Percentiles rank a stretch among this genome's conserved stretches.
Evolutionary conservation across 169 alveolate species (phyloP).

Genomic region (Perkinsus olseni): DNA sequence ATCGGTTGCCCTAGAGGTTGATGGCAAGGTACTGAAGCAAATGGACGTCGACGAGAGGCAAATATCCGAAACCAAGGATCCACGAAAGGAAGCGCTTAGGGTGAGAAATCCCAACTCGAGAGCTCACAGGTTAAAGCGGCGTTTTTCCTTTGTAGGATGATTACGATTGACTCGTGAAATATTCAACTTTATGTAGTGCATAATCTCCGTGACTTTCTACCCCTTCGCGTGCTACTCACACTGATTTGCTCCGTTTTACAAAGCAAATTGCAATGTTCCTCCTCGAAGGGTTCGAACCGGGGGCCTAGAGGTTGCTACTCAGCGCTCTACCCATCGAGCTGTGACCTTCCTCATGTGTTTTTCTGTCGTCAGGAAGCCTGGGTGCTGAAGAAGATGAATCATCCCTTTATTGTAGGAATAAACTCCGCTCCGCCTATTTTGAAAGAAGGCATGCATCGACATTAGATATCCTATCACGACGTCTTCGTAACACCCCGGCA

Average conservation of each 20-base stretch:
- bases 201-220: too few relatives aligned
- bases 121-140: too few relatives aligned
- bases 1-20: not conserved
- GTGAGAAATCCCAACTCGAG: too few relatives aligned
- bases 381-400: conserved; percentile 44
- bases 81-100: conserved; percentile 42
- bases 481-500: conserved; percentile 54
- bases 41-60: conserved; percentile 35
- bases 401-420: conserved; percentile 50
- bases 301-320: not conserved
- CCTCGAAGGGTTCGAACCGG: not conserved
- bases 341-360: not conserved
- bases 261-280: too few relatives aligned
- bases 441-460: not conserved
- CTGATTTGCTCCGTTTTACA: too few relatives aligned
- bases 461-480: conserved; percentile 34
- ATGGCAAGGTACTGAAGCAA: conserved; percentile 30
- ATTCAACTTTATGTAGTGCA: too few relatives aligned
- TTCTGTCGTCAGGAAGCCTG: conserved; percentile 44
- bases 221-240: too few relatives aligned
- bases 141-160: too few relatives aligned
- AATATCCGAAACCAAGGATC: conserved; percentile 27
- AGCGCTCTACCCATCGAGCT: not conserved
- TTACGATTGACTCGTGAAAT: too few relatives aligned
- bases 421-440: not conserved